phyloP scores from a whole-genome alignment of 2,329 filamentous ascomycete genomes.

The Chrysoporthe cubensis region DNA sequence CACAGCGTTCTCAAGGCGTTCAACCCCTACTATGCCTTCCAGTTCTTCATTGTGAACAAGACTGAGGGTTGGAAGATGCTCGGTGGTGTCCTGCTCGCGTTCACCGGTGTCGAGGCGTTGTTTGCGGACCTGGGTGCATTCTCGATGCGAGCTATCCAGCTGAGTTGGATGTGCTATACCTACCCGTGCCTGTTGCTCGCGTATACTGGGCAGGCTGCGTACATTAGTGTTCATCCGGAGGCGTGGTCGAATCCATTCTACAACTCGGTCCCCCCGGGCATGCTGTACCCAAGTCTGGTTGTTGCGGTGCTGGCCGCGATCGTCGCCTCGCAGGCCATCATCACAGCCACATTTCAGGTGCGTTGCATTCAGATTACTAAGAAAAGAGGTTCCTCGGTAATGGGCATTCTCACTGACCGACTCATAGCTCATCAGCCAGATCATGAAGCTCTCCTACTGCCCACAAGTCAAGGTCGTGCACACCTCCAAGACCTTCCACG shows the following conservation, averaged over 20 bases:
- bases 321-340: constrained; percentile 77
- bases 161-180: constrained; percentile 70
- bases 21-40: constrained; percentile 60
- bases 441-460: constrained; percentile 72
- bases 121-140: constrained; percentile 80
- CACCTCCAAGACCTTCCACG: constrained; percentile 70
- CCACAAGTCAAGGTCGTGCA: constrained; percentile 74
- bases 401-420: too few species aligned
- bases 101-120: constrained; percentile 75
- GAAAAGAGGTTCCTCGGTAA: neutral
- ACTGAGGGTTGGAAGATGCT: constrained; percentile 65
- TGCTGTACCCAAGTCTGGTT: constrained; percentile 68
- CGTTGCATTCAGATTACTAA: neutral
- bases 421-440: constrained; percentile 57
- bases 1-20: constrained; percentile 58
- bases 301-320: constrained; percentile 71
- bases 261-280: constrained; percentile 67
- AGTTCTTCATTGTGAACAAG: constrained; percentile 61
- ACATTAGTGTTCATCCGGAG: constrained; percentile 58
- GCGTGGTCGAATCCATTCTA: constrained; percentile 76
- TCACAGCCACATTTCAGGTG: constrained; percentile 70
- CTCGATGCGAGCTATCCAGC: constrained; percentile 67
- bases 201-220: constrained; percentile 74
- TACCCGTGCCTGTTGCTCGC: constrained; percentile 67
- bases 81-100: constrained; percentile 71